Conservation (phyloP, 805 yeast species). For the Nakazawaea populi region DNA sequence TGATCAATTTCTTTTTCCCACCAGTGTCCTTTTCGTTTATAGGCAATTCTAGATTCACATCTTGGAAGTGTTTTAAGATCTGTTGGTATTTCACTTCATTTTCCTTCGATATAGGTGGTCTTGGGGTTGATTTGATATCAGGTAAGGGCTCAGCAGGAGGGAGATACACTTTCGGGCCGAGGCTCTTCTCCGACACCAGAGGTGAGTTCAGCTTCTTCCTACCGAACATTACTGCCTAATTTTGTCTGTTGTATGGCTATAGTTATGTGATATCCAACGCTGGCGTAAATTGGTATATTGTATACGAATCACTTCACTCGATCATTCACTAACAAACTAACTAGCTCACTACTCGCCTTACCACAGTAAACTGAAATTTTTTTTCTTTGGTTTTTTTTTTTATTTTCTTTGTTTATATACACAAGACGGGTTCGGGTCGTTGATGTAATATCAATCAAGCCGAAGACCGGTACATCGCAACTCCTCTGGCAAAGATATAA, state of each 20-base stretch:
- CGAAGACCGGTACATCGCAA: not conserved
- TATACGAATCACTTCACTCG: too few relatives aligned
- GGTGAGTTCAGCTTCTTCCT: slow-evolving; percentile 7
- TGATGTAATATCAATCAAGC: not conserved
- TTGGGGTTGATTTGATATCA: slow-evolving; percentile 5
- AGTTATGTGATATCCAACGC: too few relatives aligned
- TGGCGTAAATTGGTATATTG: too few relatives aligned
- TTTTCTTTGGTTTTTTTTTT: too few relatives aligned
- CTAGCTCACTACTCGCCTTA: too few relatives aligned
- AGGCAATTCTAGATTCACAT: slow-evolving; percentile 45
- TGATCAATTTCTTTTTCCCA: slow-evolving; percentile 29
- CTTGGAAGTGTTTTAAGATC: slow-evolving; percentile 59
- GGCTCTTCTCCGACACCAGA: not conserved
- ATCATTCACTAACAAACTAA: too few relatives aligned
- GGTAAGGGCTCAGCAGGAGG: slow-evolving; percentile 7
- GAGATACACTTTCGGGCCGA: slow-evolving; percentile 7
- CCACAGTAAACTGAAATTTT: too few relatives aligned
- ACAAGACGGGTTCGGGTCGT: not conserved
- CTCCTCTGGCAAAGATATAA: slow-evolving; percentile 47
- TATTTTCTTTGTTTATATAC: too few relatives aligned
- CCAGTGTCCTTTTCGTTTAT: slow-evolving; percentile 36
- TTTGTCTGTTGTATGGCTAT: too few relatives aligned
- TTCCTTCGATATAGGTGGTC: slow-evolving; percentile 35
- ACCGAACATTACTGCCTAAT: slow-evolving; percentile 2
- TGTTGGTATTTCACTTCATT: slow-evolving; percentile 55